phyloP scores from a whole-genome alignment of 1,139 yeast species.

The Lizanozyma gosingica region DNA sequence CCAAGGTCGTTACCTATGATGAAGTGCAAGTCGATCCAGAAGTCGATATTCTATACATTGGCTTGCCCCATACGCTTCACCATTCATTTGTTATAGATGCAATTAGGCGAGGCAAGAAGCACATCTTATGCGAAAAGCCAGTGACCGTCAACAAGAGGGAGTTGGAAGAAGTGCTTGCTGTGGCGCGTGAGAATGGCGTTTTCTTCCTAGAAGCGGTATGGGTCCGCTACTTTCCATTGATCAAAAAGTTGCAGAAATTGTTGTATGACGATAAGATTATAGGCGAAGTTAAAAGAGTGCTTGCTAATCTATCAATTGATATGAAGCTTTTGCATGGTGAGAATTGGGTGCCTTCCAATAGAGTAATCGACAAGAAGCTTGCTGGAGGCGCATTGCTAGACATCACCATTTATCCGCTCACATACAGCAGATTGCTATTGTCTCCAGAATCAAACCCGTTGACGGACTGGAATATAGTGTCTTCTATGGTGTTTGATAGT shows the following conservation, averaged over 20 bases:
- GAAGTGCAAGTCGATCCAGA: conserved; percentile 33
- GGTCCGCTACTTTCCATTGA: conserved; percentile 54
- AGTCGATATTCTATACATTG: conserved; percentile 48
- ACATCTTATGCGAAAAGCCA: conserved; percentile 57
- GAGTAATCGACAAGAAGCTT: conserved; percentile 34
- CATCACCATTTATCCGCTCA: conserved; percentile 49
- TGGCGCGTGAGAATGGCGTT: conserved; percentile 36
- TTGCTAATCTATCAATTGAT: conserved; percentile 30
- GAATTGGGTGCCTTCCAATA: conserved; percentile 17
- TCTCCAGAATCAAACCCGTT: conserved; percentile 11
- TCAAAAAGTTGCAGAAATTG: conserved; percentile 26
- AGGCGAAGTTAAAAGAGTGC: conserved; percentile 38
- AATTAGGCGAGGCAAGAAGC: conserved; percentile 41
- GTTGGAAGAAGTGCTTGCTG: conserved; percentile 31
- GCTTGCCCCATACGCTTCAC: conserved; percentile 52
- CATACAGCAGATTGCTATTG: conserved; percentile 34
- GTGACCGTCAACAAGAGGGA: conserved; percentile 45
- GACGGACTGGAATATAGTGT: conserved; percentile 11
- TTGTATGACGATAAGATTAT: conserved; percentile 36
- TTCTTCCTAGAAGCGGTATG: conserved; percentile 61
- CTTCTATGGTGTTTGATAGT: conserved; percentile 13
- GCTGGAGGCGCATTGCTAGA: conserved; percentile 60
- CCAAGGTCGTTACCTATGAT: conserved; percentile 16
- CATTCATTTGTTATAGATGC: conserved; percentile 41
- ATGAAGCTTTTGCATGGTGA: conserved; percentile 15